phyloP scores from a whole-genome alignment of 805 yeast species.

The Torulaspora delbrueckii region DNA sequence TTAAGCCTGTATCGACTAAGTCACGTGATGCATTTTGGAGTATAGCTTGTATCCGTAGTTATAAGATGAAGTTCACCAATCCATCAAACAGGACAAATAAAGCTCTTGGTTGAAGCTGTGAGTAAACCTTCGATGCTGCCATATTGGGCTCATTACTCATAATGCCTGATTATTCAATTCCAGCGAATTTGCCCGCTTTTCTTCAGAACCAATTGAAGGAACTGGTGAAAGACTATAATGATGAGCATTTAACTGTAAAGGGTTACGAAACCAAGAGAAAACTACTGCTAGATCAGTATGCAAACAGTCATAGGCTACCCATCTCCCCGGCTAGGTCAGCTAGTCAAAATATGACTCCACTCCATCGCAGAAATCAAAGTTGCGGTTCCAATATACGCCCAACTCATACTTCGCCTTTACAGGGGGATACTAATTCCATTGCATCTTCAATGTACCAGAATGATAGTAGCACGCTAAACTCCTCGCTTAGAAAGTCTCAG shows the following conservation, averaged over 20 bases:
- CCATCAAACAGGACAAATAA: neutral
- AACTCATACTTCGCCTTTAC: conserved; percentile 3
- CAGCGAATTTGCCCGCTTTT: conserved; percentile 38
- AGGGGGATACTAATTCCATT: conserved; percentile 35
- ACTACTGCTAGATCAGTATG: conserved; percentile 22
- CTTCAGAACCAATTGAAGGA: conserved; percentile 39
- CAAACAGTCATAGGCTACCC: conserved; percentile 10
- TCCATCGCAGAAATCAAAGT: conserved; percentile 11
- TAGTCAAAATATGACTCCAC: neutral
- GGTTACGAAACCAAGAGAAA: conserved; percentile 60
- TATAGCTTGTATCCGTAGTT: neutral
- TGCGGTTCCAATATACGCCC: conserved; percentile 10
- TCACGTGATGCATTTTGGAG: too few relatives aligned
- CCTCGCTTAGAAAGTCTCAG: conserved; percentile 1
- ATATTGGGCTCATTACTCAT: neutral
- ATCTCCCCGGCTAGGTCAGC: conserved; percentile 10
- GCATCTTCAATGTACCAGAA: conserved; percentile 9
- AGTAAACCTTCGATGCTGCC: neutral
- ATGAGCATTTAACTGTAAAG: conserved; percentile 68
- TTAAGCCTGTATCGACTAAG: too few relatives aligned
- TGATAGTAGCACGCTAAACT: conserved; percentile 9
- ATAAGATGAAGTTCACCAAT: neutral
- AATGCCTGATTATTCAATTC: conserved; percentile 43
- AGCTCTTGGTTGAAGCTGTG: neutral
- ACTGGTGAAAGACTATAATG: conserved; percentile 49